Percentiles rank a stretch among this genome's conserved stretches.
Conservation (phyloP, 2,329 filamentous ascomycete species). For the Scedosporium dehoogii region DNA sequence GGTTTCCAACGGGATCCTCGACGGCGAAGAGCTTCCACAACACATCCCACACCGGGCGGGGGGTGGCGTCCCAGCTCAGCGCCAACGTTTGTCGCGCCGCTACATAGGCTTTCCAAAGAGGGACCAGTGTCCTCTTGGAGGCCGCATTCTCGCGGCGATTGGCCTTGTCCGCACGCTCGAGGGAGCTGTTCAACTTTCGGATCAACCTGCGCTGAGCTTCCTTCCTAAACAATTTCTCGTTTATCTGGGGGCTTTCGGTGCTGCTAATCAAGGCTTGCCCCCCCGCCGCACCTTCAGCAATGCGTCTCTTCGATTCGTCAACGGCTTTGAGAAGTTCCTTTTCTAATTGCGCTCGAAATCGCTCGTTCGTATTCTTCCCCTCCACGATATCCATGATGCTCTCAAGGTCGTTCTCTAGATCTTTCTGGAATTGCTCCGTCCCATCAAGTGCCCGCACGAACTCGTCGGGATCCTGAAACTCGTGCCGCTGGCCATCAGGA, state of each 20-base stretch:
- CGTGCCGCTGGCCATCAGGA: slow-evolving; percentile 22
- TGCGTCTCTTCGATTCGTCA: slow-evolving; percentile 11
- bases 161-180: slow-evolving; percentile 9
- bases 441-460: slow-evolving; percentile 28
- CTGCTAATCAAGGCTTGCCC: slow-evolving; percentile 12
- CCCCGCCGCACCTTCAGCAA: slow-evolving; percentile 16
- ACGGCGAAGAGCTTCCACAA: slow-evolving; percentile 55
- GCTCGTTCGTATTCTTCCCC: background rate
- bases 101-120: slow-evolving; percentile 41
- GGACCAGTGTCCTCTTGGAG: slow-evolving; percentile 24
- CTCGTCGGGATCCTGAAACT: slow-evolving; percentile 27
- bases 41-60: slow-evolving; percentile 49
- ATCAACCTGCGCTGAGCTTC: slow-evolving; percentile 2
- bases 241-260: slow-evolving; percentile 22
- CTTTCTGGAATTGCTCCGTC: slow-evolving; percentile 17
- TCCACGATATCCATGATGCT: slow-evolving; percentile 3
- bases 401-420: slow-evolving; percentile 15
- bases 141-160: slow-evolving; percentile 5
- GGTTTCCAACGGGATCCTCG: slow-evolving; percentile 33
- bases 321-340: slow-evolving; percentile 6
- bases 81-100: slow-evolving; percentile 33
- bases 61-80: slow-evolving; percentile 42
- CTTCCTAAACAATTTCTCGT: slow-evolving; percentile 19
- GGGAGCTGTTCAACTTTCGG: slow-evolving; percentile 6
- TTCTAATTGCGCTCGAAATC: background rate